phyloP scores from a whole-genome alignment of 140 eudicot species.

The Anethum foeniculum region DNA sequence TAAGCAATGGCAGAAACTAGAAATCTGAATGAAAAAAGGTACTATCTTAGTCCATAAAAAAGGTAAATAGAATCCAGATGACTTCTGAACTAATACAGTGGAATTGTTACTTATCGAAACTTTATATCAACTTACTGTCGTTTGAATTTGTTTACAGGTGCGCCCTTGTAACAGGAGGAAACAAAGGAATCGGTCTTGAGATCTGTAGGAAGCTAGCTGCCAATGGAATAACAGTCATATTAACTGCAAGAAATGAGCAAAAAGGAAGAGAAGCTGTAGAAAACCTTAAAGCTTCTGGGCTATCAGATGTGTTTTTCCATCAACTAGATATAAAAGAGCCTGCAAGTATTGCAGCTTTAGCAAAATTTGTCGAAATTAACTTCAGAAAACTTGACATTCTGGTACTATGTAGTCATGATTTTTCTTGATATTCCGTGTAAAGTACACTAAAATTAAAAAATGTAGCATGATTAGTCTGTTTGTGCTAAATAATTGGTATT shows the following conservation, averaged over 20 bases:
- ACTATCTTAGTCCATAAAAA: background rate
- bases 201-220: too few species aligned
- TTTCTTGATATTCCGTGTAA: background rate
- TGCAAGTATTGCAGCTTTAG: slow-evolving; percentile 7
- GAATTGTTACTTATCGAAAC: background rate
- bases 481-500: background rate
- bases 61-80: background rate
- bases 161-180: too few species aligned
- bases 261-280: too few species aligned
- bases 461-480: background rate
- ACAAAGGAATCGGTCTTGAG: too few species aligned
- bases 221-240: too few species aligned
- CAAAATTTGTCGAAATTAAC: background rate
- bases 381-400: slow-evolving; percentile 16
- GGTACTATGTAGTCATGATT: background rate
- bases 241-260: too few species aligned
- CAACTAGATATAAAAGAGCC: slow-evolving; percentile 13
- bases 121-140: too few species aligned
- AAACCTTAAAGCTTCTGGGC: background rate
- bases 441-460: background rate
- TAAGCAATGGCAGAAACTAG: background rate
- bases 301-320: background rate
- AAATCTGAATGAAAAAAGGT: background rate
- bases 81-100: background rate
- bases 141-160: too few species aligned